Conservation (phyloP, 2,329 filamentous ascomycete genomes). For the Xylariaceae sp. region DNA sequence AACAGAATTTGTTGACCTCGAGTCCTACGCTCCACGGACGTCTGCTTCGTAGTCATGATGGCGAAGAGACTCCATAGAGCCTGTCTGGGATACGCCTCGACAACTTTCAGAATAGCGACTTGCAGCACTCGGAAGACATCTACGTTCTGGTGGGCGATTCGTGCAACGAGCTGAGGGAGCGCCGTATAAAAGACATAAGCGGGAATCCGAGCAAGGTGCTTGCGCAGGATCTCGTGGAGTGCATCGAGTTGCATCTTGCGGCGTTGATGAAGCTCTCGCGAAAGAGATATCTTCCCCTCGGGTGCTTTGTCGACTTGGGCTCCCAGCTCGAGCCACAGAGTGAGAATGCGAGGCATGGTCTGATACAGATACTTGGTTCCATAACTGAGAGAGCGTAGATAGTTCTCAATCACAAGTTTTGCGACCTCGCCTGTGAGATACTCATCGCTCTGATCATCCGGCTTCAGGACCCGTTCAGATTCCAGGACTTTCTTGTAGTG, state of each 20-base stretch:
- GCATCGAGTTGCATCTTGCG: slow-evolving; percentile 62
- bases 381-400: slow-evolving; percentile 76
- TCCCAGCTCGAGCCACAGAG: slow-evolving; percentile 89
- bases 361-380: slow-evolving; percentile 96
- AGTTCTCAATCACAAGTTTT: slow-evolving; percentile 86
- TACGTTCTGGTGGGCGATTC: slow-evolving; percentile 79
- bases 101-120: slow-evolving; percentile 79
- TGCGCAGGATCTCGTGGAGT: slow-evolving; percentile 70
- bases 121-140: slow-evolving; percentile 73
- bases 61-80: slow-evolving; percentile 87
- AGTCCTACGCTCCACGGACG: slow-evolving; percentile 53
- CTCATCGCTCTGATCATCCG: slow-evolving; percentile 69
- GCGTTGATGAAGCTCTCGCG: slow-evolving; percentile 47
- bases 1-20: slow-evolving; percentile 50
- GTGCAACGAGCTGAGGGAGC: slow-evolving; percentile 89
- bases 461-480: slow-evolving; percentile 72
- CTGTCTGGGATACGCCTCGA: slow-evolving; percentile 81
- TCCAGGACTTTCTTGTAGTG: slow-evolving; percentile 97
- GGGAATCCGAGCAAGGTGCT: slow-evolving; percentile 68
- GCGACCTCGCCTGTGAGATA: slow-evolving; percentile 77
- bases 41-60: slow-evolving; percentile 73
- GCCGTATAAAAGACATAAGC: slow-evolving; percentile 76
- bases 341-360: slow-evolving; percentile 84
- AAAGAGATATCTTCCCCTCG: slow-evolving; percentile 49
- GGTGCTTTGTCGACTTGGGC: slow-evolving; percentile 63